Evolutionary conservation across 1,284 basidiomycete species (phyloP).

Genomic region (Amylostereum areolatum): DNA sequence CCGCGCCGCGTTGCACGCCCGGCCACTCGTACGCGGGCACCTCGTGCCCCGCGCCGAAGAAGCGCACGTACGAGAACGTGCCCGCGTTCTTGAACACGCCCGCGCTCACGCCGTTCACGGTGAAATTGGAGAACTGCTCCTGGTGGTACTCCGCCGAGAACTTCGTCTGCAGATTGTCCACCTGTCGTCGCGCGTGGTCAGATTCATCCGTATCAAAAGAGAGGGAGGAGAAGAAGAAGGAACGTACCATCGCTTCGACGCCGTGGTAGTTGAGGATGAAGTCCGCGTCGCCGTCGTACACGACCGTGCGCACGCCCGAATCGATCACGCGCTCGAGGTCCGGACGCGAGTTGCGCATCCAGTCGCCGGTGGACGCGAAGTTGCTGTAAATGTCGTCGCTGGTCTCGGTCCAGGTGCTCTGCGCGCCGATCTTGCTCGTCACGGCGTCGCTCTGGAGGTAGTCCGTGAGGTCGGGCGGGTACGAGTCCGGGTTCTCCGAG

Average conservation of each 20-base stretch:
- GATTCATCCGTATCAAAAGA: too few relatives aligned
- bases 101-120: conserved; percentile 40
- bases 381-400: conserved; percentile 45
- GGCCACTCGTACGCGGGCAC: conserved; percentile 39
- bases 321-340: conserved; percentile 54
- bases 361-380: conserved; percentile 55
- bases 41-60: conserved; percentile 48
- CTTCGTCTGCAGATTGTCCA: conserved; percentile 36
- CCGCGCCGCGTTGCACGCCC: conserved; percentile 19
- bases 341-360: conserved; percentile 55
- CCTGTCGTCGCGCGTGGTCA: conserved; percentile 18
- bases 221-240: neutral
- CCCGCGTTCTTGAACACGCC: conserved; percentile 57
- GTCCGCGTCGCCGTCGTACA: conserved; percentile 57
- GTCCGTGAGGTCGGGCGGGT: conserved; percentile 43
- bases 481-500: conserved; percentile 41
- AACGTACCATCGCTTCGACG: conserved; percentile 52
- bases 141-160: conserved; percentile 31
- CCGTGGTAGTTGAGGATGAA: conserved; percentile 57
- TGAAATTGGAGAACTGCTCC: conserved; percentile 41
- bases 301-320: conserved; percentile 46
- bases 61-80: conserved; percentile 52
- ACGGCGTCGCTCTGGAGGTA: conserved; percentile 32
- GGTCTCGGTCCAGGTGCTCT: conserved; percentile 39
- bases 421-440: conserved; percentile 41